Conservation (phyloP, 106 monocot species). For the Phalaenopsis equestris region DNA sequence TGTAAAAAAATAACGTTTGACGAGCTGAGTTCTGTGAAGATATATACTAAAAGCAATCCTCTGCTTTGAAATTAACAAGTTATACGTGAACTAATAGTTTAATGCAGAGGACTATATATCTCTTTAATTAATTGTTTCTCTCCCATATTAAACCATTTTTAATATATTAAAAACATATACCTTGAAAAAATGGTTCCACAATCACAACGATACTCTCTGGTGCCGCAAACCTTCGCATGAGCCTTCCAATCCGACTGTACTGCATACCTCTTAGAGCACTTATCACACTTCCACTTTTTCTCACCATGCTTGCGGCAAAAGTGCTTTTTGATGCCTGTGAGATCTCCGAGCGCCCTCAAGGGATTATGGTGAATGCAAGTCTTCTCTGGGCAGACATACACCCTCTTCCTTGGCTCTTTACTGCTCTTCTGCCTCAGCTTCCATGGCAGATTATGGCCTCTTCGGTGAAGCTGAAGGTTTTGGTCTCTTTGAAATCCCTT, state of each 20-base stretch:
- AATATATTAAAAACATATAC: conserved; percentile 9
- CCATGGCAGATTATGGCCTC: conserved; percentile 74
- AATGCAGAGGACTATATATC: too few species aligned
- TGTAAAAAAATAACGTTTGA: not conserved
- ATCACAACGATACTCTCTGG: conserved; percentile 87
- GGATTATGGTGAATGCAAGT: conserved; percentile 67
- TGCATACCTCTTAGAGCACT: conserved; percentile 68
- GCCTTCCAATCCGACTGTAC: conserved; percentile 99
- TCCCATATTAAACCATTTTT: not conserved
- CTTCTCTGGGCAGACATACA: conserved; percentile 76
- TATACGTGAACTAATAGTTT: too few species aligned
- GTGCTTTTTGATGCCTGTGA: conserved; percentile 81
- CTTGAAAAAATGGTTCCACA: conserved; percentile 89
- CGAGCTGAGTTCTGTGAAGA: not conserved
- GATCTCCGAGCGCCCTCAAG: conserved; percentile 61
- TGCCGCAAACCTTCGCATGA: conserved; percentile 89
- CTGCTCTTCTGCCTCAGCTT: conserved; percentile 65
- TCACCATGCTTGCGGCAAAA: conserved; percentile 75
- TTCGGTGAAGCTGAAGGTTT: conserved; percentile 67
- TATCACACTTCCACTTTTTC: conserved; percentile 90
- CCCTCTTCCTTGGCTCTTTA: conserved; percentile 64
- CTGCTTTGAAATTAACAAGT: not conserved
- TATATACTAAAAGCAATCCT: not conserved
- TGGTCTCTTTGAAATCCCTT: conserved; percentile 78
- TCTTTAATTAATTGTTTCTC: too few species aligned